Evolutionary conservation across 1,284 basidiomycete genomes (phyloP).

Genomic region (Ceratobasidium sp.): DNA sequence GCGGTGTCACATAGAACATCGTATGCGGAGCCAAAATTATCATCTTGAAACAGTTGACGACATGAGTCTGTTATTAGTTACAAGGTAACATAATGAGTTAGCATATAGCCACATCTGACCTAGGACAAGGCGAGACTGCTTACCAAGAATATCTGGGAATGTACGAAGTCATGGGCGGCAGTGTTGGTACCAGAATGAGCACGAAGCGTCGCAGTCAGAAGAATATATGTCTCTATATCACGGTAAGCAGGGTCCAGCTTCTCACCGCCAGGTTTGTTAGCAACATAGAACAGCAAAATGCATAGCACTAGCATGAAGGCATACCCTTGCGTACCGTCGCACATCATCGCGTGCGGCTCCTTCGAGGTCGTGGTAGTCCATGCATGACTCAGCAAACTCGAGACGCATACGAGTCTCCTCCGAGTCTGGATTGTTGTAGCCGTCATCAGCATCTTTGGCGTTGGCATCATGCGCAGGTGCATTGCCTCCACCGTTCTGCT

Average conservation of each 20-base stretch:
- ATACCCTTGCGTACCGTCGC: not conserved
- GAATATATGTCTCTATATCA: too few relatives aligned
- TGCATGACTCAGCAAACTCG: not conserved
- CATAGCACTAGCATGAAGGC: too few relatives aligned
- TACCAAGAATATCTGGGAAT: not conserved
- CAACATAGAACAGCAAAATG: too few relatives aligned
- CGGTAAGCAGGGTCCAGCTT: too few relatives aligned
- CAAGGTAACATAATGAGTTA: too few relatives aligned
- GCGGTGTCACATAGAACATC: not conserved
- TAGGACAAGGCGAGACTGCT: not conserved
- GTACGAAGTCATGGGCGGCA: not conserved
- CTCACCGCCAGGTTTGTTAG: too few relatives aligned
- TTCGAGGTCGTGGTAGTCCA: not conserved
- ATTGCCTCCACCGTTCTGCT: too few relatives aligned
- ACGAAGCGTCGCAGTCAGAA: too few relatives aligned
- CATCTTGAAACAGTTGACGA: not conserved
- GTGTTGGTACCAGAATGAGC: not conserved
- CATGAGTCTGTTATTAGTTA: not conserved
- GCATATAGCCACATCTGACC: not conserved
- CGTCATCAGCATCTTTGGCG: not conserved
- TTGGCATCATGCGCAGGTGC: too few relatives aligned
- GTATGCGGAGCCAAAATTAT: not conserved
- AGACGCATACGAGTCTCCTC: not conserved
- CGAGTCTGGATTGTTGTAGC: not conserved
- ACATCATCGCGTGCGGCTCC: not conserved